These are phyloP conservation scores for Cryomyces antarcticus DNA, from an alignment of 495 filamentous ascomycete species.

Conservation along the genomic window DNA sequence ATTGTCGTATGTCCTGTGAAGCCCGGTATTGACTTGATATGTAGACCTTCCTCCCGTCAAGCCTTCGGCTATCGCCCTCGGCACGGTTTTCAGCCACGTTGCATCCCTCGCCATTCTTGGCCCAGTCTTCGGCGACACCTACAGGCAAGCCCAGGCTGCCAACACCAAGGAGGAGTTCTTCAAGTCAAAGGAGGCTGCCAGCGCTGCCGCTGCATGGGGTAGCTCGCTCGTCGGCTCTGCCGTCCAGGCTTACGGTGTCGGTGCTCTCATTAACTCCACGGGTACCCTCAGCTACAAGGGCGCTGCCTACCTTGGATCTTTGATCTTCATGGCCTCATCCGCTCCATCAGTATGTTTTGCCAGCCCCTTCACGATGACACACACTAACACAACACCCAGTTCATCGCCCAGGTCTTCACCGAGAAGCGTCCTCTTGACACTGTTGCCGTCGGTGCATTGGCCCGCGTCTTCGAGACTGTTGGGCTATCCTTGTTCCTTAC, in stretches of 20 bases:
- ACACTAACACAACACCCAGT: conserved; percentile 24
- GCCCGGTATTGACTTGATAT: background rate
- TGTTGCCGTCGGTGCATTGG: conserved; percentile 62
- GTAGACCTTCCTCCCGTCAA: conserved; percentile 87
- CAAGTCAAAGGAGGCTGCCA: conserved; percentile 75
- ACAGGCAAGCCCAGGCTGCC: conserved; percentile 74
- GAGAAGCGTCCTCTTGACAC: conserved; percentile 85
- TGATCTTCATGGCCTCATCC: conserved; percentile 81
- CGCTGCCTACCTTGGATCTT: conserved; percentile 73
- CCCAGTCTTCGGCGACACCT: conserved; percentile 86
- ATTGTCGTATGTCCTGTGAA: background rate
- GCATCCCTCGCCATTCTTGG: conserved; percentile 60
- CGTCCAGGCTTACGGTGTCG: conserved; percentile 84
- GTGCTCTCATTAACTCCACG: conserved; percentile 86
- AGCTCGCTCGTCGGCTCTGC: conserved; percentile 75
- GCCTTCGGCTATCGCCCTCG: conserved; percentile 91
- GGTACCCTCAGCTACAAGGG: conserved; percentile 91
- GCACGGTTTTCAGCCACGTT: conserved; percentile 85
- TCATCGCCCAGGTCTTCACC: conserved; percentile 66
- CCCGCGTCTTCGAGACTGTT: conserved; percentile 79
- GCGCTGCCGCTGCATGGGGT: conserved; percentile 76
- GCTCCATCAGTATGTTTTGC: conserved; percentile 60
- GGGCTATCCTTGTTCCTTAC: conserved; percentile 81
- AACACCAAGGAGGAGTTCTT: conserved; percentile 94
- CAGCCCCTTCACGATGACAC: background rate